Percentiles rank a stretch among this genome's conserved stretches.
phyloP scores from a whole-genome alignment of 2,329 filamentous ascomycete genomes.

The Emergomyces pasteurianus region DNA sequence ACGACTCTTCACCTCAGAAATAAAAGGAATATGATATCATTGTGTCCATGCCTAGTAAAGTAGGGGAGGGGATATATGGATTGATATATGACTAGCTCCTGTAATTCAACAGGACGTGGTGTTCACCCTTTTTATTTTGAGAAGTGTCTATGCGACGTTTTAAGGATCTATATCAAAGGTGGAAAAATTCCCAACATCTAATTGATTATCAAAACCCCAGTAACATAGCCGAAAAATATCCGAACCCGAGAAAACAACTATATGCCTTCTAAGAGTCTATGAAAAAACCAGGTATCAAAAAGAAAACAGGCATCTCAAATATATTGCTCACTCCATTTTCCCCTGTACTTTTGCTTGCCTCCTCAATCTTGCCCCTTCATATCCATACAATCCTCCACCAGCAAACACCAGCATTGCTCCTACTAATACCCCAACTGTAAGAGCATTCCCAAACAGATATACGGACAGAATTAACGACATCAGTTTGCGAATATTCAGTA shows the following conservation, averaged over 20 bases:
- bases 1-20: neutral
- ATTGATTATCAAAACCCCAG: neutral
- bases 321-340: neutral
- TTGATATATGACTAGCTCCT: neutral
- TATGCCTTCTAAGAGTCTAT: neutral
- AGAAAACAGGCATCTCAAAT: neutral
- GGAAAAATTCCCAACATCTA: neutral
- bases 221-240: neutral
- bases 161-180: neutral
- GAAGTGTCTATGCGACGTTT: neutral
- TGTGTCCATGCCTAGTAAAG: neutral
- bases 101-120: neutral
- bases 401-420: conserved; percentile 81
- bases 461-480: conserved; percentile 85
- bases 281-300: neutral
- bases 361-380: conserved; percentile 44
- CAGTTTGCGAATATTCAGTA: conserved; percentile 88
- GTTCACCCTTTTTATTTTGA: neutral
- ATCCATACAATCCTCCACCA: conserved; percentile 80
- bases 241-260: neutral
- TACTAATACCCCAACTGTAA: conserved; percentile 63
- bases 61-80: neutral
- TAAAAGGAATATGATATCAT: neutral
- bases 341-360: conserved; percentile 6
- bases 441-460: conserved; percentile 79